Evolutionary conservation across 176 grass and related monocot genomes (phyloP), one percentile per base, ranked within the genome.

Genomic region (Paspalum vaginatum): DNA sequence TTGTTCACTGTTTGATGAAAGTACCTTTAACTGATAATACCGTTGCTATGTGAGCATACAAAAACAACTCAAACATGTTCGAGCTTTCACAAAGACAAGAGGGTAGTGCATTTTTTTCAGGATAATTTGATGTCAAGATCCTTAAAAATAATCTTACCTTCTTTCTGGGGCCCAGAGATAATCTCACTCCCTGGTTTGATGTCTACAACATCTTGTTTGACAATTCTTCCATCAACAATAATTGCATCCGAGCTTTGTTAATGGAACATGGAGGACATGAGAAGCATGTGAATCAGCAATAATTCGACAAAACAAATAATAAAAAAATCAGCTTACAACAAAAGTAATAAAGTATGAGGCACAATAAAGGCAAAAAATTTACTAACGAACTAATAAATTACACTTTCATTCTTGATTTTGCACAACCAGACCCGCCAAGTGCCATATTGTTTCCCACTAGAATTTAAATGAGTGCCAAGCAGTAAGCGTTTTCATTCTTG

Each of bases 231-330:
- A 84, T 98, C 84, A 71, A 98, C 78, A 79, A 95, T 88, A 70
- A 98, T 95, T 86, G 84, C 86, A 91, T 88, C 91, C 79, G 75
- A 95, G 76, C 92, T 98, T 90, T 58, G 75, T 58, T 61, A 74
- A 74, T 49, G 72, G 40, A 39, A 80, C 52, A 66, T 26, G 82
- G 66, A 85, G 27, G 41, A 42, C 25, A 65, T 59, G 10, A 84
- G 41, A 69, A 44, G 38, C 40, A 78, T 56, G 43, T 51, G 84
- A 47, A 77, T 56, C 49, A 72, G 11, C 12, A 48, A 49, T 11
- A 68, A 8, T 81, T 24, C 54, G 69, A 86, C 2, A 59, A 42
- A 81, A 65, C 53, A 37, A 61, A 65, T 7, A 63, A 38, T 32
- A 11, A 26, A 76, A 47, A 32, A 26, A 70, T 24, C 32, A 44